phyloP scores from a whole-genome alignment of 2,329 filamentous ascomycete genomes.

The Arthrobotrys musiformis region DNA sequence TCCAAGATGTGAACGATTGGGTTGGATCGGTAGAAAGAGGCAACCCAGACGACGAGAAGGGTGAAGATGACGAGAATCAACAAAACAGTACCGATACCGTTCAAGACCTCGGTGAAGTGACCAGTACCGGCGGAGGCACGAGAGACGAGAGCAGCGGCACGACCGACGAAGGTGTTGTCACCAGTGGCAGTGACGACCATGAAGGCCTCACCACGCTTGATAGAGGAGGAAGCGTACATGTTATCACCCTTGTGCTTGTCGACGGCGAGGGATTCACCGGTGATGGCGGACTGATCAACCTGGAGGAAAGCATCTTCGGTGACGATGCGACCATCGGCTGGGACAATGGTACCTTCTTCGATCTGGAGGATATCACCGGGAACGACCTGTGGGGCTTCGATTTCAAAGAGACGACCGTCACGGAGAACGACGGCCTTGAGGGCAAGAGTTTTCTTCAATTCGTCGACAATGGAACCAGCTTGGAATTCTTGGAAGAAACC shows the following conservation, averaged over 20 bases:
- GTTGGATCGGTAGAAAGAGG: constrained; percentile 88
- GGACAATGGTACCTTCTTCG: constrained; percentile 91
- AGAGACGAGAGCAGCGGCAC: constrained; percentile 85
- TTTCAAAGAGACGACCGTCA: constrained; percentile 79
- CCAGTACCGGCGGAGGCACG: constrained; percentile 78
- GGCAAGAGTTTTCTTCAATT: constrained; percentile 88
- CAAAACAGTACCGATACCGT: constrained; percentile 83
- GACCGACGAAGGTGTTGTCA: constrained; percentile 90
- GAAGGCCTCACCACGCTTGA: constrained; percentile 90
- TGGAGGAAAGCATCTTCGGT: constrained; percentile 86
- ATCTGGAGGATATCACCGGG: constrained; percentile 90
- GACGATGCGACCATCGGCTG: constrained; percentile 86
- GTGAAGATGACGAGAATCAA: constrained; percentile 83
- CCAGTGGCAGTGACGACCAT: constrained; percentile 84
- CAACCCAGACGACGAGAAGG: constrained; percentile 83
- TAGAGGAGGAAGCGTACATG: constrained; percentile 84
- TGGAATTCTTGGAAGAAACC: constrained; percentile 92
- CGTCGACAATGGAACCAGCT: constrained; percentile 88
- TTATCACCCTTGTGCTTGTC: constrained; percentile 85
- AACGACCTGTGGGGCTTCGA: constrained; percentile 84
- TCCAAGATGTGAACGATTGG: constrained; percentile 80
- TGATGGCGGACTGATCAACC: constrained; percentile 91
- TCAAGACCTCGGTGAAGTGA: constrained; percentile 91
- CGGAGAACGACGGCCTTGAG: constrained; percentile 88
- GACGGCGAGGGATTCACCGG: constrained; percentile 89